Evolutionary conservation across 768 basidiomycete genomes (phyloP).

Genomic region (Dictyophora rubrovolvata): DNA sequence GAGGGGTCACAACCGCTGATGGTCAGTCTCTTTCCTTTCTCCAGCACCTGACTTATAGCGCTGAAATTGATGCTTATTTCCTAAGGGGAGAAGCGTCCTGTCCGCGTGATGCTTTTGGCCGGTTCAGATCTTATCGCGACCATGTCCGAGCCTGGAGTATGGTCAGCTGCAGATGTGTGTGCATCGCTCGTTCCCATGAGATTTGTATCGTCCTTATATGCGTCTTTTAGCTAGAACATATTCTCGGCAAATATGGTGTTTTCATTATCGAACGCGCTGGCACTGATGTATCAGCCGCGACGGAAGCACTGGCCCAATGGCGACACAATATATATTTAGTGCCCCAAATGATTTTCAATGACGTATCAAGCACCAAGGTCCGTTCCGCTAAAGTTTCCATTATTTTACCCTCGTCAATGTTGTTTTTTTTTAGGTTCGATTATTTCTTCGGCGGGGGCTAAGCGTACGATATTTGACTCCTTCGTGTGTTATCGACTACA

Average conservation of each 20-base stretch:
- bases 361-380: constrained; percentile 91
- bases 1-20: constrained; percentile 59
- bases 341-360: constrained; percentile 92
- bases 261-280: constrained; percentile 94
- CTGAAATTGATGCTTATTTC: neutral
- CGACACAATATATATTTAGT: constrained; percentile 83
- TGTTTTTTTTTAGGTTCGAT: constrained; percentile 34
- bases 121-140: constrained; percentile 98
- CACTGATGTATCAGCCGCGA: constrained; percentile 79
- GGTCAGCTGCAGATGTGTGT: constrained; percentile 89
- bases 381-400: constrained; percentile 17
- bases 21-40: constrained; percentile 25
- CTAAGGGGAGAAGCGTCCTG: constrained; percentile 55
- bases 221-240: constrained; percentile 73
- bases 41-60: neutral
- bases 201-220: neutral
- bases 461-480: constrained; percentile 88
- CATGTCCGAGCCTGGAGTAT: constrained; percentile 97
- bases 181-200: neutral
- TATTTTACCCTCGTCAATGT: neutral
- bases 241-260: constrained; percentile 88
- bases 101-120: constrained; percentile 87
- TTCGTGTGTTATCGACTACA: constrained; percentile 86
- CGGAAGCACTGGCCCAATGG: constrained; percentile 63
- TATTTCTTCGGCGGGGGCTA: constrained; percentile 70